Evolutionary conservation across 1,139 yeast genomes (phyloP), one percentile per base, ranked within the genome.

Genomic region (Yamadazyma diospyri): DNA sequence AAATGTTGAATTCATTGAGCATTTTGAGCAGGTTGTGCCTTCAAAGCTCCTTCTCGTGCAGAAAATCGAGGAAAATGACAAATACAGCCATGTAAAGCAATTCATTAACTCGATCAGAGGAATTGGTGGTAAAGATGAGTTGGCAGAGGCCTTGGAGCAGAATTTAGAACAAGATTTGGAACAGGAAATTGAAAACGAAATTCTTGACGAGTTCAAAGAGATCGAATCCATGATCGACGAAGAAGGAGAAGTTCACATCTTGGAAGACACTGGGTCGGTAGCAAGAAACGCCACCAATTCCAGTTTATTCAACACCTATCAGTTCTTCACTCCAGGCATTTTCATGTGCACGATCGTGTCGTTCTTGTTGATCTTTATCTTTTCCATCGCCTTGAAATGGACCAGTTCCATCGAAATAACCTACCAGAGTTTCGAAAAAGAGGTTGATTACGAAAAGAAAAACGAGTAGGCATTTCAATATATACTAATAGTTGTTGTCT

Each of bases 391-490:
- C 6, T 63, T 83, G 42, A 45, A 65, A 32, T 81, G 92, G 83
- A 60, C 82, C 36, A 48, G 69, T 12, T 60, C 77, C 17, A 62
- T 84, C 50, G 77, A 81, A 54, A 77, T 83, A 43, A 71, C 87
- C 41, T 81, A 81, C 65, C 69, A 71, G 40, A 78, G 92, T 11
- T 83, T 84, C 52, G 88, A 81, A 37, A 81, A 76, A 59, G 81
- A 77, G 43, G 69, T 76, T 28, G 80, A 77, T 48, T 71, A 67
- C 44, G 74, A 72, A 43, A 81, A 80, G 64, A 82, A 81, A 59
- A 67, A 65, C 38, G 81, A 78, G 52, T 77, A 61, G 48, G 25
- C 32, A 7, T 17, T 18, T 18, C 8, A n/a, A 16, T 15, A 19
- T 19, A 19, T 19, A n/a, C n/a, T n/a, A n/a, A n/a, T 18, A 7